phyloP scores from a whole-genome alignment of 140 eudicot genomes.

The Erigeron philadelphicus region DNA sequence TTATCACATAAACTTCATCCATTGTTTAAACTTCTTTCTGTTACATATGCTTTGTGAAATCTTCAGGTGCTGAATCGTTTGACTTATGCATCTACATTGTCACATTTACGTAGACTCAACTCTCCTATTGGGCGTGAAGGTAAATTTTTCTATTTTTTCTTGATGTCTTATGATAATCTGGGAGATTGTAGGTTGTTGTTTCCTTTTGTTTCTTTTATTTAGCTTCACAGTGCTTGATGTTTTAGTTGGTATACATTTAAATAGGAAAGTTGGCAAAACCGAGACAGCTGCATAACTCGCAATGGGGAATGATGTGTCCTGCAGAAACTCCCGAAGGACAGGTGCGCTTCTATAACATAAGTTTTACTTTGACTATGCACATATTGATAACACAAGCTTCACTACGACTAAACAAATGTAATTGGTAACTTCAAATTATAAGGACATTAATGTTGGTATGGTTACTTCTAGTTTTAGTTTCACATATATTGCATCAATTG shows the following conservation, averaged over 20 bases:
- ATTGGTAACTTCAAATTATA: too few relatives aligned
- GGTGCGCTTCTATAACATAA: not conserved
- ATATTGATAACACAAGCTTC: too few relatives aligned
- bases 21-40: not conserved
- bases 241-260: too few relatives aligned
- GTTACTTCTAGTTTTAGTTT: too few relatives aligned
- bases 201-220: too few relatives aligned
- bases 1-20: too few relatives aligned
- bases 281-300: conserved; percentile 12
- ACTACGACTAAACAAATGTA: too few relatives aligned
- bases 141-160: not conserved
- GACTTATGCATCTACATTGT: conserved; percentile 6
- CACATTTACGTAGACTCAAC: conserved; percentile 5
- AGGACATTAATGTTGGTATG: too few relatives aligned
- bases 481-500: not conserved
- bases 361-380: too few relatives aligned
- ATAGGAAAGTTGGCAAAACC: not conserved
- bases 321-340: conserved; percentile 12
- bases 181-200: too few relatives aligned
- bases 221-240: too few relatives aligned
- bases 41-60: not conserved
- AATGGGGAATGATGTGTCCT: conserved; percentile 11
- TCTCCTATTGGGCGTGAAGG: conserved; percentile 11
- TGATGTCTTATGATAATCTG: too few relatives aligned
- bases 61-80: conserved; percentile 12